These are phyloP conservation scores for Fusarium staphyleae DNA, from an alignment of 2,329 filamentous ascomycete species.

Conservation along the genomic window DNA sequence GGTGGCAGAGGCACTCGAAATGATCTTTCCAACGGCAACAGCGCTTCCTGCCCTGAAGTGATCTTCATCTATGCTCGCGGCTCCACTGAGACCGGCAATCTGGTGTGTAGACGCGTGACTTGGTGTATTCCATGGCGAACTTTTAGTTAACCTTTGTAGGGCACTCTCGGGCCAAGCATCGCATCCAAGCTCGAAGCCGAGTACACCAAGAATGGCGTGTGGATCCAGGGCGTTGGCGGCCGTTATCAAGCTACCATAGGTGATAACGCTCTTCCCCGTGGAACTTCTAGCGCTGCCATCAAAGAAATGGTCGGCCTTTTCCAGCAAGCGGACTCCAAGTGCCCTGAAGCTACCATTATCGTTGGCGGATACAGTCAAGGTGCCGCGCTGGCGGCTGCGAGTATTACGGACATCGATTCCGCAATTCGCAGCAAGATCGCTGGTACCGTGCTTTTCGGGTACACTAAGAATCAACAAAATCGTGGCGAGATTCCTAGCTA, in stretches of 20 bases:
- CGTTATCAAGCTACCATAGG: slow-evolving; percentile 48
- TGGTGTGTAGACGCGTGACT: slow-evolving; percentile 37
- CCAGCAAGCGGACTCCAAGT: slow-evolving; percentile 50
- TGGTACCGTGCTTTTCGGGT: slow-evolving; percentile 50
- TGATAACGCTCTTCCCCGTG: slow-evolving; percentile 49
- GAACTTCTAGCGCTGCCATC: slow-evolving; percentile 50
- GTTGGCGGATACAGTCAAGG: slow-evolving; percentile 54
- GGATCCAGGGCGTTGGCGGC: slow-evolving; percentile 54
- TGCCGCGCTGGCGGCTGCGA: slow-evolving; percentile 52
- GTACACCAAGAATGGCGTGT: slow-evolving; percentile 42
- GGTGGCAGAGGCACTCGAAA: slow-evolving; percentile 27
- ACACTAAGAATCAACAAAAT: slow-evolving; percentile 54
- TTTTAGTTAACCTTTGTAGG: slow-evolving; percentile 31
- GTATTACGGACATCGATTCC: slow-evolving; percentile 46
- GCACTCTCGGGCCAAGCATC: slow-evolving; percentile 42
- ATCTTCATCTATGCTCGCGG: slow-evolving; percentile 53
- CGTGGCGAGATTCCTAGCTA: slow-evolving; percentile 49
- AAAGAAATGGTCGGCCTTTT: slow-evolving; percentile 51
- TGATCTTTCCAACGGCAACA: slow-evolving; percentile 42
- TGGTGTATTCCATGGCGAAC: not conserved
- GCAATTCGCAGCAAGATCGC: slow-evolving; percentile 46
- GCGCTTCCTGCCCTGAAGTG: slow-evolving; percentile 44
- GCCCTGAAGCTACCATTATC: slow-evolving; percentile 52
- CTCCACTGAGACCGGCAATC: slow-evolving; percentile 50
- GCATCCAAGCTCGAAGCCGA: slow-evolving; percentile 40